phyloP scores from a whole-genome alignment of 2,329 filamentous ascomycete genomes.

The Hypoxylon rubiginosum region DNA sequence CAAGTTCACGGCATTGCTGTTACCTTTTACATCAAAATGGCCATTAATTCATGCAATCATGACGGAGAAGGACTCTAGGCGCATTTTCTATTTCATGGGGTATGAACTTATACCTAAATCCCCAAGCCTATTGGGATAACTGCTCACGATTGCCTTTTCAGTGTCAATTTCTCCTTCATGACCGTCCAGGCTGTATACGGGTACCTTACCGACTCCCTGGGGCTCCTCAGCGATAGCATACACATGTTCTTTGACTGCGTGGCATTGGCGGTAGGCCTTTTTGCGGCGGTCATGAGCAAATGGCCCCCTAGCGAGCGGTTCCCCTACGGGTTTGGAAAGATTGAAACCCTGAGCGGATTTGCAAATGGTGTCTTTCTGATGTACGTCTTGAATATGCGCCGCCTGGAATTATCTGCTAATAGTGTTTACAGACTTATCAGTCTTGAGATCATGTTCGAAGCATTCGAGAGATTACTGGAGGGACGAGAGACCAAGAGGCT shows the following conservation, averaged over 20 bases:
- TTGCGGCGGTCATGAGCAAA: conserved; percentile 94
- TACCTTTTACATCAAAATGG: conserved; percentile 77
- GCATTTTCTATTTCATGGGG: conserved; percentile 98
- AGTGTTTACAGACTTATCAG: conserved; percentile 79
- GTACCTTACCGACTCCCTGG: conserved; percentile 91
- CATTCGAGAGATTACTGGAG: conserved; percentile 86
- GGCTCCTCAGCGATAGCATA: conserved; percentile 96
- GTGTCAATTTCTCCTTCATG: conserved; percentile 96
- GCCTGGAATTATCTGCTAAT: conserved; percentile 8
- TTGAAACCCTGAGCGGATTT: conserved; percentile 95
- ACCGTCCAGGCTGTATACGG: conserved; percentile 93
- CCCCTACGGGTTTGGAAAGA: conserved; percentile 96
- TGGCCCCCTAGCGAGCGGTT: conserved; percentile 92
- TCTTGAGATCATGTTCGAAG: conserved; percentile 95
- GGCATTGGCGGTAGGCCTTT: conserved; percentile 88
- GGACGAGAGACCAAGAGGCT: conserved; percentile 87
- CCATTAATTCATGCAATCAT: conserved; percentile 89
- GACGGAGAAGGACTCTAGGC: conserved; percentile 89
- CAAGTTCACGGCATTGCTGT: conserved; percentile 76
- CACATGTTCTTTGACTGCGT: conserved; percentile 99
- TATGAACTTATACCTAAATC: conserved; percentile 59
- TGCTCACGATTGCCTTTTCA: conserved; percentile 54
- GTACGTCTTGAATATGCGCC: conserved; percentile 61
- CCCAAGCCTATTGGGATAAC: conserved; percentile 14
- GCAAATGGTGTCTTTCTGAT: conserved; percentile 96